These are phyloP conservation scores for Glebionis coronaria DNA, from an alignment of 129 eudicot genomes.

Conservation along the genomic window DNA sequence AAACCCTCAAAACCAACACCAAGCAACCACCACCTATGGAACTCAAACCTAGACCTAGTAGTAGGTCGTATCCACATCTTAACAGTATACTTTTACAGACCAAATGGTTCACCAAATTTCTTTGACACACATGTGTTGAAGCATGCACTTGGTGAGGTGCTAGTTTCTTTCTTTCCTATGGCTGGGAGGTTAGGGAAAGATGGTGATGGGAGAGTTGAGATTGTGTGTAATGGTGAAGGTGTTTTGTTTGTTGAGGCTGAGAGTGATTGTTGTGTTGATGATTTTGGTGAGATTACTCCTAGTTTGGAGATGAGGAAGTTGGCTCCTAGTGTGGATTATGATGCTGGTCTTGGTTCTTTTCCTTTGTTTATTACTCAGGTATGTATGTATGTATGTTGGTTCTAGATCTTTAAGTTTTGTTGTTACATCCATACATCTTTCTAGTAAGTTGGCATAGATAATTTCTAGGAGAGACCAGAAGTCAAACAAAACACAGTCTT, in stretches of 20 bases:
- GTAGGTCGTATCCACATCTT: constrained; percentile 30
- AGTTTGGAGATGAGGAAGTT: constrained; percentile 24
- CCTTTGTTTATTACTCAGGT: constrained; percentile 27
- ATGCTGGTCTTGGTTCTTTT: constrained; percentile 22
- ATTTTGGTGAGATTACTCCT: constrained; percentile 30
- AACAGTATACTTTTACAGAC: constrained; percentile 24
- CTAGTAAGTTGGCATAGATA: no score
- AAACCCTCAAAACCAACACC: constrained; percentile 23
- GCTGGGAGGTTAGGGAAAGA: constrained; percentile 4
- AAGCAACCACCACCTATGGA: constrained; percentile 14
- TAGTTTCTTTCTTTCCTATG: constrained; percentile 10
- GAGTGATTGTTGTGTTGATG: constrained; percentile 21
- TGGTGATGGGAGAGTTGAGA: constrained; percentile 13
- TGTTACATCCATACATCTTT: background rate
- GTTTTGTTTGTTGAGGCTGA: constrained; percentile 38
- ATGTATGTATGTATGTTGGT: background rate
- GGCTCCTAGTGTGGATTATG: constrained; percentile 27
- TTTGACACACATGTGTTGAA: constrained; percentile 1
- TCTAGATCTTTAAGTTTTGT: background rate
- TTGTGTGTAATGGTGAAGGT: constrained; percentile 17
- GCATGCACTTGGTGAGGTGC: constrained; percentile 5
- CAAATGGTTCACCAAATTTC: constrained; percentile 12
- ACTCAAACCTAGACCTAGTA: constrained; percentile 27
- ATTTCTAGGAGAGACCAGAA: no score
- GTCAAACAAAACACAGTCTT: no score